These are phyloP conservation scores for Mortierella antarctica DNA, from an alignment of 192 early-diverging fungal species.

Conservation along the genomic window DNA sequence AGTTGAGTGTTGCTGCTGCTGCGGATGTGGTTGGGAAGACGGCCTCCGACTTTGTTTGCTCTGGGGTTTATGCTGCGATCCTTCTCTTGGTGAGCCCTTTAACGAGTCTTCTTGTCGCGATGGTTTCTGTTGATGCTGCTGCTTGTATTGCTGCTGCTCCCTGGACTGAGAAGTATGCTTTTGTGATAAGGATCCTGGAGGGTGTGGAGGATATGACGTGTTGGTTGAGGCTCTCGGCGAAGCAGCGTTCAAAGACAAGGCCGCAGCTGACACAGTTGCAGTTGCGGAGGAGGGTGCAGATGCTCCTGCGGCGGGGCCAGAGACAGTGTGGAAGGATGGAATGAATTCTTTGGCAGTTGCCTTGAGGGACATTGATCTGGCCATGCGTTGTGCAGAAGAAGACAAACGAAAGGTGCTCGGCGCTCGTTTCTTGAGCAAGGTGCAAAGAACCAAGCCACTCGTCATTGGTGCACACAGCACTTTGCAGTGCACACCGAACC, in stretches of 20 bases:
- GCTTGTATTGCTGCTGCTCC: not conserved
- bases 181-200: slow-evolving; percentile 1
- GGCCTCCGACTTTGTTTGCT: not conserved
- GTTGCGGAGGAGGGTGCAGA: not conserved
- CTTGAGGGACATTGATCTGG: slow-evolving; percentile 51
- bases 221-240: not conserved
- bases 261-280: not conserved
- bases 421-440: not conserved
- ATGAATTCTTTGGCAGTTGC: slow-evolving; percentile 53
- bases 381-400: slow-evolving; percentile 28
- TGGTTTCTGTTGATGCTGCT: slow-evolving; percentile 5
- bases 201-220: not conserved
- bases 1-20: slow-evolving; percentile 9
- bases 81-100: not conserved
- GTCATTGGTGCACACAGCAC: too few relatives aligned
- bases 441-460: not conserved
- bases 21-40: not conserved
- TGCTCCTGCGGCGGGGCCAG: slow-evolving; percentile 14
- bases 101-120: not conserved
- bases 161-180: not conserved
- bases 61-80: not conserved
- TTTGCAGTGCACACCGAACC: too few relatives aligned
- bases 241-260: not conserved
- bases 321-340: slow-evolving; percentile 27
- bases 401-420: not conserved